A percentile compares a stretch with the other conserved stretches of the same genome.
These are phyloP conservation scores for Phyllosticta ampelicida DNA, from an alignment of 2,329 filamentous ascomycete genomes.

Conservation along the genomic window DNA sequence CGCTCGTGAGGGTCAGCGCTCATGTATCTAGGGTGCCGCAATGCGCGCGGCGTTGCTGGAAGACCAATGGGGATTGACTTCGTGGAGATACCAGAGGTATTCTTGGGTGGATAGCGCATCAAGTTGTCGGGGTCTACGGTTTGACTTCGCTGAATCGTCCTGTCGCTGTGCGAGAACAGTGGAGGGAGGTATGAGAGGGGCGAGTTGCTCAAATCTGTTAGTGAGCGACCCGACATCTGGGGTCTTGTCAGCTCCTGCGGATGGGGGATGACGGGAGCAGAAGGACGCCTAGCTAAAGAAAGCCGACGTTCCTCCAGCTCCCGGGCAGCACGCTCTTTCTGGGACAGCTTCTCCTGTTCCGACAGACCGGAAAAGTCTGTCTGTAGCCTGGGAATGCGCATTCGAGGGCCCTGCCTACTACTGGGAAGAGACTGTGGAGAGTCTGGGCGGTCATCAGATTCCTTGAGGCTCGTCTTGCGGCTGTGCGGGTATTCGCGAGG, in stretches of 20 bases:
- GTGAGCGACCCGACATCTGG: slow-evolving; percentile 22
- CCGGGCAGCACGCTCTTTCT: slow-evolving; percentile 47
- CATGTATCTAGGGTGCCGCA: slow-evolving; percentile 67
- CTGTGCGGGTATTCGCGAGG: slow-evolving; percentile 28
- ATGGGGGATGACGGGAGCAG: slow-evolving; percentile 68
- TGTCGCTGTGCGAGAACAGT: slow-evolving; percentile 24
- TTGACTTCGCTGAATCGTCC: slow-evolving; percentile 44
- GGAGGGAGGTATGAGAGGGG: slow-evolving; percentile 29
- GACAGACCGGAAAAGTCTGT: slow-evolving; percentile 12
- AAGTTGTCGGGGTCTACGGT: slow-evolving; percentile 51
- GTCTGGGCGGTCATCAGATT: slow-evolving; percentile 20
- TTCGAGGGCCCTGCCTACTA: slow-evolving; percentile 5
- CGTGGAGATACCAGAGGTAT: slow-evolving; percentile 30
- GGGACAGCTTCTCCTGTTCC: slow-evolving; percentile 22
- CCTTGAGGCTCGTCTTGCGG: slow-evolving; percentile 17
- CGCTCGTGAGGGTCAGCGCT: slow-evolving; percentile 44
- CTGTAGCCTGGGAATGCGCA: slow-evolving; percentile 14
- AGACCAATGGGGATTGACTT: slow-evolving; percentile 56
- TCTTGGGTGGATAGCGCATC: slow-evolving; percentile 25
- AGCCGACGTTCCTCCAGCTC: slow-evolving; percentile 82
- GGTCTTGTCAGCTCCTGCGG: slow-evolving; percentile 45
- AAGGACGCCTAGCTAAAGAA: slow-evolving; percentile 70
- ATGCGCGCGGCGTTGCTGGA: slow-evolving; percentile 84
- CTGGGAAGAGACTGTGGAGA: slow-evolving; percentile 20
- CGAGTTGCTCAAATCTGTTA: slow-evolving; percentile 34